Evolutionary conservation across 2,329 filamentous ascomycete species (phyloP).

Genomic region (Fusarium metavorans): DNA sequence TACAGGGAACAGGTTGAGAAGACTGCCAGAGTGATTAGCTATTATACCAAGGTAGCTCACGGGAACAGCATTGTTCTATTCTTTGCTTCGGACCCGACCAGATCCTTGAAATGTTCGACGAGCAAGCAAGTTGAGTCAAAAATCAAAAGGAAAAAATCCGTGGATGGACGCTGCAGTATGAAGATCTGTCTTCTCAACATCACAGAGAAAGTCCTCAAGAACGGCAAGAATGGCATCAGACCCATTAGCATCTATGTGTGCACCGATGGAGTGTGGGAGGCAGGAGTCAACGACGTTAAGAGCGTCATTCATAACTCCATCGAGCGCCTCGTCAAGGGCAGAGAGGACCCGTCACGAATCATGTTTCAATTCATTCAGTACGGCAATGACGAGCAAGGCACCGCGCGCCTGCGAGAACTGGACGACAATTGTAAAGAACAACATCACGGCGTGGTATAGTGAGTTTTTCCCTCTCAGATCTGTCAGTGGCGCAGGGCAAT

Average conservation of each 20-base stretch:
- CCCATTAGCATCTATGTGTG: slow-evolving; percentile 15
- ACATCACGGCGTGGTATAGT: background rate
- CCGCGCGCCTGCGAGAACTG: background rate
- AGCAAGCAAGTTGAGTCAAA: background rate
- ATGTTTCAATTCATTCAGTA: slow-evolving; percentile 26
- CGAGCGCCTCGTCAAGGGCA: background rate
- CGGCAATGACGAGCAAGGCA: background rate
- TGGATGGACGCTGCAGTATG: background rate
- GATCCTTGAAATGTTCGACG: background rate
- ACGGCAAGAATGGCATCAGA: too few species aligned
- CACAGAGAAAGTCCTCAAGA: too few species aligned
- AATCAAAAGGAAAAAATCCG: background rate
- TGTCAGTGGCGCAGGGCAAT: background rate
- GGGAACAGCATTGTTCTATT: background rate
- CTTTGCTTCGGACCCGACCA: background rate
- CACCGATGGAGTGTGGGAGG: slow-evolving; percentile 17
- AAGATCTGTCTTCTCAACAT: too few species aligned
- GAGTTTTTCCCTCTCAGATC: background rate
- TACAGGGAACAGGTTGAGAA: background rate
- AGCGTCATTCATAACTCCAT: background rate
- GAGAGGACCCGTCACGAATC: background rate
- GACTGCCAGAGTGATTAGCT: slow-evolving; percentile 12
- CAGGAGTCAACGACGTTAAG: background rate
- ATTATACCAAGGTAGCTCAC: background rate
- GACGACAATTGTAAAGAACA: background rate